These are phyloP conservation scores for Thelonectria olida DNA, from an alignment of 2,329 filamentous ascomycete species.

Conservation along the genomic window DNA sequence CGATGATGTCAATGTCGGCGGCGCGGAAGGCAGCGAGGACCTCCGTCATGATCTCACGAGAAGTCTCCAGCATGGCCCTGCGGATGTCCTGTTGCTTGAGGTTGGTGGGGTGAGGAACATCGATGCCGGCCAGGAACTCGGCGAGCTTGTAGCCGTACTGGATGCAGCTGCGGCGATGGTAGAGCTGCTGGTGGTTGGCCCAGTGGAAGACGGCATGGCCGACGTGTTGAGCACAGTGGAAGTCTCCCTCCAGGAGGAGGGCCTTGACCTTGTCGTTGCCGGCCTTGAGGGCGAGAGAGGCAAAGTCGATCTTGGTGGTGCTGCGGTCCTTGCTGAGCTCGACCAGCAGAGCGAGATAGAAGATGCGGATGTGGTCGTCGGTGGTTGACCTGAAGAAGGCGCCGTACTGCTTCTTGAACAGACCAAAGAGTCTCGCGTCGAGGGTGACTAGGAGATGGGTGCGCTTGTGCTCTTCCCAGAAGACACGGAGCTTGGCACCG, in stretches of 20 bases:
- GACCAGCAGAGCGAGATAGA: slow-evolving; percentile 52
- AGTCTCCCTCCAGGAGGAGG: slow-evolving; percentile 50
- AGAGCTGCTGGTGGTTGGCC: slow-evolving; percentile 51
- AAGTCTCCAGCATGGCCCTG: slow-evolving; percentile 31
- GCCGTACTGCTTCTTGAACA: slow-evolving; percentile 49
- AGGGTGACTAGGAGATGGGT: slow-evolving; percentile 48
- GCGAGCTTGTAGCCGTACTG: slow-evolving; percentile 57
- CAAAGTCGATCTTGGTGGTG: slow-evolving; percentile 48
- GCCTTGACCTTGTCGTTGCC: slow-evolving; percentile 43
- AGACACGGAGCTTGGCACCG: slow-evolving; percentile 36
- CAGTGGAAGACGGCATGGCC: slow-evolving; percentile 54
- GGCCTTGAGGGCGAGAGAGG: slow-evolving; percentile 47
- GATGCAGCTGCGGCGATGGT: slow-evolving; percentile 49
- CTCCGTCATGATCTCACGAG: slow-evolving; percentile 38
- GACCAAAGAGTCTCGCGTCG: slow-evolving; percentile 49
- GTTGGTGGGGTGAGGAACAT: slow-evolving; percentile 43
- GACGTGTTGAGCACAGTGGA: slow-evolving; percentile 52
- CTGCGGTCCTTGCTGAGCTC: slow-evolving; percentile 48
- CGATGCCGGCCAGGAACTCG: slow-evolving; percentile 53
- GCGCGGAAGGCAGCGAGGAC: slow-evolving; percentile 53
- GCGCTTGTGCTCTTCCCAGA: slow-evolving; percentile 37
- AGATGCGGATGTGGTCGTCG: slow-evolving; percentile 46
- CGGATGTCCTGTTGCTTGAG: slow-evolving; percentile 38
- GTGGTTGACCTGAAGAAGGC: slow-evolving; percentile 34
- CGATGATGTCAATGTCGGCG: slow-evolving; percentile 53